Evolutionary conservation across 2,329 filamentous ascomycete genomes (phyloP), one percentile per base, ranked within the genome.

Genomic region (Claviceps maximensis): DNA sequence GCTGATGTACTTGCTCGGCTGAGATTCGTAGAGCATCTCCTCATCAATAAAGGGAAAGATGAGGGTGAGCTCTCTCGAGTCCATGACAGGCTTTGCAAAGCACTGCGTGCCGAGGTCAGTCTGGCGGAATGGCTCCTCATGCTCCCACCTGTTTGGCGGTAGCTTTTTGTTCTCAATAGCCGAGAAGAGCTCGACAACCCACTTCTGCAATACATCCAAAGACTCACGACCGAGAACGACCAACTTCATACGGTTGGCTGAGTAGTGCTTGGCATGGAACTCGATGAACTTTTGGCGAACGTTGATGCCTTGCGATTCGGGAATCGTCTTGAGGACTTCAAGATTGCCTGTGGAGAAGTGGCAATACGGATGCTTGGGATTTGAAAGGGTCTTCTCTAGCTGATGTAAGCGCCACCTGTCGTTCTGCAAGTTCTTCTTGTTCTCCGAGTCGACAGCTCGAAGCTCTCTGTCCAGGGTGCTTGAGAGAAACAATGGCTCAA

Each of bases 341-440:
- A 90, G 79, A 64, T 90, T 95, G 52, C 90, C 90, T 0, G 90
- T 96, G 0, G 87, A 90, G 65, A 96, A 96, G 63, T 95, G 86
- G 65, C 87, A 87, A 66, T 87, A 95, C 0, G 90, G 90, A 62
- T 96, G 90, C 15, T 84, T 81, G 3, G 87, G 84, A 67, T 91
- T 95, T 2, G 89, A 88, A n/a, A 93, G 72, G 3, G 85, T 85
- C 71, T 95, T 95, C 64, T 88, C 86, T 25, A 96, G 76, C 69
- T 96, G 90, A 62, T 91, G 82, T 57, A 95, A 71, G 17, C 90
- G 82, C 89, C 90, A 95, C 53, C 80, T 79, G 63, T 96, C 90
- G 65, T 82, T 91, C 70, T 96, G 90, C 49, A 96, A 73, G 61
- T 96, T 96, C 78, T 96, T 96, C 77, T 95, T 95, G 72, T 96